A percentile compares a stretch with the other conserved stretches of the same genome.
Evolutionary conservation across 306 rosid species (phyloP).

Genomic region (Sindora glabra): DNA sequence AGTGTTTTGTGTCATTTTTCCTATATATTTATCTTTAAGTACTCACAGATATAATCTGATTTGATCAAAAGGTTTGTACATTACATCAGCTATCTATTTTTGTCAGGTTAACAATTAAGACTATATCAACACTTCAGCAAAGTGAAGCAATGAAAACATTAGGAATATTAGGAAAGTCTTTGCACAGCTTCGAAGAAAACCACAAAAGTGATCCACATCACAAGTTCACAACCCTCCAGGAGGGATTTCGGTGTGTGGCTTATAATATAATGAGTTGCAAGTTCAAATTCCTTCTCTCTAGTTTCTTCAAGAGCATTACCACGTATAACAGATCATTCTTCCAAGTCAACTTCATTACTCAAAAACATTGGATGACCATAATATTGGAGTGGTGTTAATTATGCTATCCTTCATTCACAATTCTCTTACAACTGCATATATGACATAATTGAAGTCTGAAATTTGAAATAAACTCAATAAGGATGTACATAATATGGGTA

Average conservation of each 20-base stretch:
- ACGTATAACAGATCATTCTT: conserved; percentile 67
- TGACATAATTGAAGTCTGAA: too few species aligned
- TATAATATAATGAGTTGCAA: conserved; percentile 79
- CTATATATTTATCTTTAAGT: background rate
- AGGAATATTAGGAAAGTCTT: conserved; percentile 49
- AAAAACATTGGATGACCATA: conserved; percentile 64
- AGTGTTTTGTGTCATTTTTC: too few species aligned
- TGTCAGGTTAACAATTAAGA: background rate
- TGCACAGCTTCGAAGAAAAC: conserved; percentile 54
- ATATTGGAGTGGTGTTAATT: too few species aligned
- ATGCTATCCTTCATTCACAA: too few species aligned
- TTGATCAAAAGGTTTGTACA: background rate
- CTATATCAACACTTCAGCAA: background rate
- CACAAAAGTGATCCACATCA: conserved; percentile 47
- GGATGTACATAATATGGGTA: too few species aligned
- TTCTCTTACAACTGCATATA: too few species aligned
- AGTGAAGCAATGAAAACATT: background rate
- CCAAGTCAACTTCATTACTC: conserved; percentile 55
- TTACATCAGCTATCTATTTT: background rate
- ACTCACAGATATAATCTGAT: background rate
- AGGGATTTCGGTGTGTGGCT: conserved; percentile 84
- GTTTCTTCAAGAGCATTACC: conserved; percentile 81
- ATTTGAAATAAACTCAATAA: too few species aligned
- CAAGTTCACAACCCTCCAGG: conserved; percentile 65
- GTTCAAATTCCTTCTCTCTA: conserved; percentile 69